Base-by-base conservation (phyloP, 2,329 filamentous ascomycete species). In the Fusarium sambucinum region DNA sequence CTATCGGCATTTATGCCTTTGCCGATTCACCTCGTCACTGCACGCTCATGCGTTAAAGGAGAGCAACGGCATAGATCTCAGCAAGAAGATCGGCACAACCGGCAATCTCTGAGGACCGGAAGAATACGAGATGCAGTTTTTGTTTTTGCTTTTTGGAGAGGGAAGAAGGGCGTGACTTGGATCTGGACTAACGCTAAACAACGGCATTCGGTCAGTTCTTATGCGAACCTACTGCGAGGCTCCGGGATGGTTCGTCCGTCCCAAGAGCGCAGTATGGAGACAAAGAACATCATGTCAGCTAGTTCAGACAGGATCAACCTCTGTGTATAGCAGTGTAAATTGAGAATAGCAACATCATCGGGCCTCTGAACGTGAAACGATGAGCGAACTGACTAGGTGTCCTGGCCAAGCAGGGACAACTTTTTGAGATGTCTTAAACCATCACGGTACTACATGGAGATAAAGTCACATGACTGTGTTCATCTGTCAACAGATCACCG, bases 401-500 rank as follows among this genome's bases (percentile, higher is more conserved):
- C 13, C 10, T 14, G 25, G 17, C 16, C 33, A 47, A 33, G 14
- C 23, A 38, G 9, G 9, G 13, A 38, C 23, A 13, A 9, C 21
- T n/a, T 50, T 50, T 27, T 27, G 23, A 38, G 25, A 27, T 50
- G 23, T 50, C 32, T 48, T 33, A 23, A 23, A 48, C 33, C 30
- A 9, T 14, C 29, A 23, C 23, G 9, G 12, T 13, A 35, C 21
- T 29, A 45, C n/a, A 29, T 30, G 29, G 7, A 29, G 41, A 44
- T 16, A n/a, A 65, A n/a, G 30, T 50, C 55, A 66, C 61, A 66
- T 55, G 62, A 66, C 27, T 37, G 13, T 53, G 17, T 40, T 23
- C n/a, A n/a, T 38, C 11, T 13, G 12, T 45, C 33, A 12, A 27
- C 30, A 14, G 21, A 47, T 59, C 33, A 38, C 30, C 7, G 45